Percentiles rank a stretch among this genome's conserved stretches.
Conservation (phyloP, 345 rosid genomes). For the Draba incana region DNA sequence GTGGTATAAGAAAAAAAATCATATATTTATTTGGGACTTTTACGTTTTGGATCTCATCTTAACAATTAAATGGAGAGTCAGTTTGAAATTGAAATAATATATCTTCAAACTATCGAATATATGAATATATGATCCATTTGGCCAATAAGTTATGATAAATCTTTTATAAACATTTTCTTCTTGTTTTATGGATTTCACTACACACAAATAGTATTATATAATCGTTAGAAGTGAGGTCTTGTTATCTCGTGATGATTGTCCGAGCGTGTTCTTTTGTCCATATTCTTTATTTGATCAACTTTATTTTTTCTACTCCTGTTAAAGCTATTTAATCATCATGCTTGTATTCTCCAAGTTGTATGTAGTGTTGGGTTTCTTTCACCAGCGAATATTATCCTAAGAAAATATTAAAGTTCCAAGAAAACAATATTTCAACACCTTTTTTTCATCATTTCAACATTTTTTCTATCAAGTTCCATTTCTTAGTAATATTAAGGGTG, state of each 20-base stretch:
- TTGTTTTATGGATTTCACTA: slow-evolving; percentile 1
- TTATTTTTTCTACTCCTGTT: slow-evolving; percentile 39
- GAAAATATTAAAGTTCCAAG: background rate
- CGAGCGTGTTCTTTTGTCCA: slow-evolving; percentile 44
- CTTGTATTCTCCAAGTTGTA: slow-evolving; percentile 47
- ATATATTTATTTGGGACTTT: background rate
- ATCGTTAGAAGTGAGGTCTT: slow-evolving; percentile 36
- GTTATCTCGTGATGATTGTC: slow-evolving; percentile 45
- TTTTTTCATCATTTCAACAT: background rate
- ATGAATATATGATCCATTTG: slow-evolving; percentile 16
- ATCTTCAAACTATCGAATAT: background rate
- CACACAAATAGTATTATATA: slow-evolving; percentile 35
- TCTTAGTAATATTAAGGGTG: background rate
- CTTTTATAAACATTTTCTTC: background rate
- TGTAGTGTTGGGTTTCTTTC: slow-evolving; percentile 43
- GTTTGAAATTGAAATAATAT: background rate
- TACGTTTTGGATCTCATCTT: background rate
- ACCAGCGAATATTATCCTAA: slow-evolving; percentile 43
- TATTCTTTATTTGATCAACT: slow-evolving; percentile 43
- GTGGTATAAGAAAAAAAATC: too few species aligned
- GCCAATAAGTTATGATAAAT: slow-evolving; percentile 5
- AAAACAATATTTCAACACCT: slow-evolving; percentile 8
- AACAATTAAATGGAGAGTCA: background rate
- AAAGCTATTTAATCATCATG: slow-evolving; percentile 43
- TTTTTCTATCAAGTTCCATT: background rate